Conservation (phyloP, 2,329 filamentous ascomycete genomes). For the Cladorrhinum sp. region DNA sequence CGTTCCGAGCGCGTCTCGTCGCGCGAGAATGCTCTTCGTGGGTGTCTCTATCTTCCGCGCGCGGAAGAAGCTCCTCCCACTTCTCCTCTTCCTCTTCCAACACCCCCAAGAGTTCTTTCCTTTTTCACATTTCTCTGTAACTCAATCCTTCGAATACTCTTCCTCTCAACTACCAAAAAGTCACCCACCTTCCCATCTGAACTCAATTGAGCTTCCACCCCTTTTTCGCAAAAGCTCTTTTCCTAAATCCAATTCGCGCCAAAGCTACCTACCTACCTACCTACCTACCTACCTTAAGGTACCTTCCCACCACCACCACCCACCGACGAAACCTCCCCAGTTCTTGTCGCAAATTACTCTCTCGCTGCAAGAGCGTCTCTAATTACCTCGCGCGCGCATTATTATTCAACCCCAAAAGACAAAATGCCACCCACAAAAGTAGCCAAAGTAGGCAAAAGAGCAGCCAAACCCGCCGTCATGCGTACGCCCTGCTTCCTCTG, state of each 20-base stretch:
- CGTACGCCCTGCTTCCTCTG: conserved; percentile 32
- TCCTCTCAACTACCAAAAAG: not conserved
- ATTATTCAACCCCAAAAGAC: not conserved
- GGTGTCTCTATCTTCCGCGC: not conserved
- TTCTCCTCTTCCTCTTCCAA: conserved; percentile 6
- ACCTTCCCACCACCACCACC: not conserved
- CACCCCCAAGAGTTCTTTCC: conserved; percentile 3
- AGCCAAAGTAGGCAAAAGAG: not conserved
- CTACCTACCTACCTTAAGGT: no score
- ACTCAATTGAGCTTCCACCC: not conserved
- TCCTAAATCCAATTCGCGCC: not conserved
- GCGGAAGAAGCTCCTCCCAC: not conserved
- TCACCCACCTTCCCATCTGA: conserved; percentile 1
- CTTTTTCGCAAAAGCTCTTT: not conserved
- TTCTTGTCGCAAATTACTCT: not conserved
- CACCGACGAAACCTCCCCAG: not conserved
- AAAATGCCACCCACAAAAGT: conserved; percentile 24
- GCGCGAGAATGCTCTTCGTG: conserved; percentile 10
- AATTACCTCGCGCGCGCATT: not conserved
- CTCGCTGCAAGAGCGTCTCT: not conserved
- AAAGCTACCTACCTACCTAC: no score
- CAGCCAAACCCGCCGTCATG: conserved; percentile 37
- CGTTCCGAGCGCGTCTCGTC: conserved; percentile 9
- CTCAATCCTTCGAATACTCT: not conserved
- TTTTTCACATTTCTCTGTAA: not conserved